Evolutionary conservation across 2,329 filamentous ascomycete species (phyloP), one percentile per base, ranked within the genome.

Genomic region (Biscogniauxia marginata): DNA sequence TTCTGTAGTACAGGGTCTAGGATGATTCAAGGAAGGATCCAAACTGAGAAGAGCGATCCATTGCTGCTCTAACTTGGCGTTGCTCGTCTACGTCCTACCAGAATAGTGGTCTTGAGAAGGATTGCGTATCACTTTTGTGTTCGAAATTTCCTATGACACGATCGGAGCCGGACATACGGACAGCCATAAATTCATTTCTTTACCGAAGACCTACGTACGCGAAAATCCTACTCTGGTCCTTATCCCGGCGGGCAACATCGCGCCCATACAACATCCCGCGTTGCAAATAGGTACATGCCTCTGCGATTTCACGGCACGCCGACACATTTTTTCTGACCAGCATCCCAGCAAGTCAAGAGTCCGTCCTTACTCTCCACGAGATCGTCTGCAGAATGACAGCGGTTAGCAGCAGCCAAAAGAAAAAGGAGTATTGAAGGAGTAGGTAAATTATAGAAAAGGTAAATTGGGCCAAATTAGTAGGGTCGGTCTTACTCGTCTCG

Each of bases 271-370:
- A n/a, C 7, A 6, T 18, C 13, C 44, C 44, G 20, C 44, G 7
- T 21, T 46, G 44, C 18, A 20, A 22, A 46, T 16, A 20, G 16
- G 18, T 20, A 18, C 44, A 13, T 46, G 3, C 44, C 30, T 39
- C 30, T 16, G 30, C 30, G 30, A 39, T 39, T 39, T 55, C 18
- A 59, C 4, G 16, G 5, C 19, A 56, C 55, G 3, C 54, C 54
- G 3, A 53, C 53, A 22, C 58, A 61, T 0, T n/a, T 44, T 2
- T 24, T 2, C 9, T 46, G 56, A 46, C 46, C 9, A 19, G 56
- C 57, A n/a, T 61, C 52, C 56, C 56, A 61, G 50, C 59, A 61
- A 24, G 11, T 25, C 25, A 61, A 44, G 6, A 18, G 30, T 4
- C 30, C 30, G 9, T 39, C 30, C 13, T 39, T 39, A 44, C 2